These are phyloP conservation scores for Pseudodiploospora longispora DNA, from an alignment of 2,329 filamentous ascomycete genomes.

Conservation along the genomic window DNA sequence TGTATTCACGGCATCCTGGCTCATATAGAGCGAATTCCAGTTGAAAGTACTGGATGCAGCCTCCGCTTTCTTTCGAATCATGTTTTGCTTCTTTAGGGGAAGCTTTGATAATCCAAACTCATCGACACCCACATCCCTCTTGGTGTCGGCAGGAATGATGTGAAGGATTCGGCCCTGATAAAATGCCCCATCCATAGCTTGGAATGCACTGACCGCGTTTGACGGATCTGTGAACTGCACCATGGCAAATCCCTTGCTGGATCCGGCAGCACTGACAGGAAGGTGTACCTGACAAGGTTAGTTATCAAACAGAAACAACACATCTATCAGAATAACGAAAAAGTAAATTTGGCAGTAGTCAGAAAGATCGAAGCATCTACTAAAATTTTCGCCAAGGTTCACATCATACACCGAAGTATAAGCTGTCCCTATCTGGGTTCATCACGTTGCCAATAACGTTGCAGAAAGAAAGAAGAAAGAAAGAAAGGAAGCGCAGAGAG, in stretches of 20 bases:
- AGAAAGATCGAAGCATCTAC: constrained; percentile 96
- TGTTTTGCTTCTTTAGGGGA: constrained; percentile 87
- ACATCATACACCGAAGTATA: constrained; percentile 90
- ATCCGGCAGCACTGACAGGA: constrained; percentile 62
- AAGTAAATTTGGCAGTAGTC: constrained; percentile 31
- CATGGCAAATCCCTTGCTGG: constrained; percentile 85
- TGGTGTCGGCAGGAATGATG: constrained; percentile 75
- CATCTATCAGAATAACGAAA: neutral
- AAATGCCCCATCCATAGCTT: constrained; percentile 69
- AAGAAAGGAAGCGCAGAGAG: constrained; percentile 5
- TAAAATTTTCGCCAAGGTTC: constrained; percentile 95
- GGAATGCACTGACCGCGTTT: constrained; percentile 70
- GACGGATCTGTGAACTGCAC: constrained; percentile 68
- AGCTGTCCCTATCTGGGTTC: constrained; percentile 99
- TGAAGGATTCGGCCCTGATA: constrained; percentile 92
- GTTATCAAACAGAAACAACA: constrained; percentile 12
- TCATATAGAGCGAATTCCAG: constrained; percentile 99
- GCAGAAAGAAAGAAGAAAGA: constrained; percentile 5
- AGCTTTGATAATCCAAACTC: constrained; percentile 86
- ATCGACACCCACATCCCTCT: constrained; percentile 73
- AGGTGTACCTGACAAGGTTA: constrained; percentile 67
- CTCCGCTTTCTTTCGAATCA: constrained; percentile 77
- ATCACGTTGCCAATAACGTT: constrained; percentile 55
- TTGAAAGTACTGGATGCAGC: constrained; percentile 76
- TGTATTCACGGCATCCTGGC: constrained; percentile 86